These are phyloP conservation scores for Pelargonium cotyledonis DNA, from an alignment of 441 rosid genomes.

Conservation along the genomic window DNA sequence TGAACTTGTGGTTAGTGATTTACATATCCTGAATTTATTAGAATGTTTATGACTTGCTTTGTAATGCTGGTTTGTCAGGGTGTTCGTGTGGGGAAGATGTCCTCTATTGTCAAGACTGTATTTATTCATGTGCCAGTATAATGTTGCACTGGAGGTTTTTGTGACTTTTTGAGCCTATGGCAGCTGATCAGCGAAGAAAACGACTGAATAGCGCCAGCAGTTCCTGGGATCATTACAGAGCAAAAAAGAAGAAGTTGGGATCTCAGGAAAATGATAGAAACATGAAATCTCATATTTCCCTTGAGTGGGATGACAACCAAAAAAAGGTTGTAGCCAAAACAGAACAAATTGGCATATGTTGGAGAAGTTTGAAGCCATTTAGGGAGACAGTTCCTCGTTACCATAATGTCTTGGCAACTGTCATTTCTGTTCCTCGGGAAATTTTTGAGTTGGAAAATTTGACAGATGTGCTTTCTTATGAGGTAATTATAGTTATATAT, in stretches of 20 bases:
- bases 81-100: conserved; percentile 26
- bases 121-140: conserved; percentile 15
- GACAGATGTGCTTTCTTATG: conserved; percentile 53
- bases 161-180: conserved; percentile 49
- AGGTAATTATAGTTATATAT: conserved; percentile 40
- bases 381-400: conserved; percentile 34
- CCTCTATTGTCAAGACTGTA: conserved; percentile 13
- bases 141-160: conserved; percentile 22
- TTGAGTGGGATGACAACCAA: conserved; percentile 66
- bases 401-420: conserved; percentile 54
- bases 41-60: background rate
- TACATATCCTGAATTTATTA: conserved; percentile 1
- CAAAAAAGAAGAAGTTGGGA: conserved; percentile 56
- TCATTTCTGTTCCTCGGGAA: conserved; percentile 55
- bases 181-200: conserved; percentile 77
- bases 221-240: conserved; percentile 50
- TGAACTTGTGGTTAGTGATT: background rate
- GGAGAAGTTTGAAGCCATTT: conserved; percentile 61
- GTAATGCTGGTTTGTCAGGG: conserved; percentile 20
- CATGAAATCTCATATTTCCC: conserved; percentile 60
- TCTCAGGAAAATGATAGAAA: conserved; percentile 39
- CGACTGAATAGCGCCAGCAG: conserved; percentile 58
- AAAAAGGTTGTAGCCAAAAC: conserved; percentile 67
- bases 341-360: conserved; percentile 75
- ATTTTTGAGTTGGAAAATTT: conserved; percentile 65